These are phyloP conservation scores for Thalassiosira ordinaria DNA, from an alignment of 352 stramenopile genomes.

Conservation along the genomic window DNA sequence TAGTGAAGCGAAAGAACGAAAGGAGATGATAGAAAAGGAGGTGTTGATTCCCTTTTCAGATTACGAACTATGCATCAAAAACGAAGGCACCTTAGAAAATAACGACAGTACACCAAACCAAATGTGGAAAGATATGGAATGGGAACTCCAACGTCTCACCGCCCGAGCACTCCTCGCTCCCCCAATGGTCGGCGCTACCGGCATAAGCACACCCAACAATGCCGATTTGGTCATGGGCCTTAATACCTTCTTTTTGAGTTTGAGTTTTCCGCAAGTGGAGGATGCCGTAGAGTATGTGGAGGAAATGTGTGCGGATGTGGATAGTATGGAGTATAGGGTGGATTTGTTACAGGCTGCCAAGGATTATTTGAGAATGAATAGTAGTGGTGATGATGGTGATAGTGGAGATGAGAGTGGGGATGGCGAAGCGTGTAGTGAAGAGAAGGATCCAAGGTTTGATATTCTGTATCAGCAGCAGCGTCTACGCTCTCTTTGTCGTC, in stretches of 20 bases:
- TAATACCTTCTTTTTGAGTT: conserved; percentile 88
- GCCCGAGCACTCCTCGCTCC: conserved; percentile 71
- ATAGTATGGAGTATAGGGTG: conserved; percentile 95
- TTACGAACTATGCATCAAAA: conserved; percentile 84
- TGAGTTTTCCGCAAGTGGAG: conserved; percentile 86
- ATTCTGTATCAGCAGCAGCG: conserved; percentile 83
- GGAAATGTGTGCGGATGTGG: conserved; percentile 88
- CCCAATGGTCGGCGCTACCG: conserved; percentile 63
- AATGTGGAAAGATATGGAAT: conserved; percentile 81
- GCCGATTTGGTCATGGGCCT: conserved; percentile 79
- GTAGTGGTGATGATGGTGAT: conserved; percentile 6
- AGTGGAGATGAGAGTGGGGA: neutral
- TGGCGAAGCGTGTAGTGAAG: neutral
- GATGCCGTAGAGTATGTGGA: conserved; percentile 79
- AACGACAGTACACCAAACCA: no score
- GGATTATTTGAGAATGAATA: conserved; percentile 46
- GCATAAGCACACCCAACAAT: conserved; percentile 55
- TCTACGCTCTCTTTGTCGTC: conserved; percentile 84
- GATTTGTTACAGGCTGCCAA: conserved; percentile 88
- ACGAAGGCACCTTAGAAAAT: no score
- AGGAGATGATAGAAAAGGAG: conserved; percentile 65
- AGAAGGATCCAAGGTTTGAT: conserved; percentile 66
- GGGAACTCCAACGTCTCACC: conserved; percentile 77
- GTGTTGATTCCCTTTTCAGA: conserved; percentile 78
- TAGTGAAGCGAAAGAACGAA: conserved; percentile 46